Base-by-base conservation (phyloP, 2,329 filamentous ascomycete genomes). In the Colletotrichum viniferum region DNA sequence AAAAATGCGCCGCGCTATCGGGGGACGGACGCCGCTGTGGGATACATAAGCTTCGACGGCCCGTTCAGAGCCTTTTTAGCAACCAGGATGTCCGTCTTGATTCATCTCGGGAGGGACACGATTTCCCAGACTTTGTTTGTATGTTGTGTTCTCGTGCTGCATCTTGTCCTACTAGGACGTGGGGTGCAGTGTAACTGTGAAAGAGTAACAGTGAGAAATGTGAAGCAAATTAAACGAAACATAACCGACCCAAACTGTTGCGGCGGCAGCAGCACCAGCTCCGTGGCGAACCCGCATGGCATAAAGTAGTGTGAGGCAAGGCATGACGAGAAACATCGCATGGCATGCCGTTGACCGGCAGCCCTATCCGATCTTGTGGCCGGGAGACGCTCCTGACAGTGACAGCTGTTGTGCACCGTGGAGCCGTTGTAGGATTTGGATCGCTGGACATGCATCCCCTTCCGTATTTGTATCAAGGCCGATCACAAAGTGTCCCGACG, bases 31-130 rank as follows among this genome's bases (percentile, higher is more conserved):
- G 48, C 24, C 38, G 36, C 30, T 26, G 48, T 10, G 63, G 34
- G 28, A 68, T 62, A n/a, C n/a, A n/a, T n/a, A 68, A 73, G 58
- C 73, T 68, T 75, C 56, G 43, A 58, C n/a, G 56, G 63, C 8
- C 68, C 62, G 69, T 63, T n/a, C 62, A 36, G n/a, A 26, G 26
- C 55, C 24, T 34, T 65, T 32, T n/a, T 56, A 21, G 52, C 65
- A 36, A 21, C 43, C 10, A 52, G 43, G 43, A 52, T 52, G n/a
- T 52, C 43, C 43, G 43, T 7, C 58, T n/a, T 62, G 58, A 12
- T 21, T 12, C 58, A 56, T 55, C 24, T 63, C 36, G n/a, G n/a
- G 43, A 5, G 13, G 43, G 16, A 36, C 21, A 36, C 32, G 30
- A 68, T 63, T 60, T 48, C 61, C 14, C n/a, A 34, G 24, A 43